Percentiles rank a stretch among this genome's conserved stretches.
Conservation (phyloP, 331 rosid genomes). For the Telfairia occidentalis region DNA sequence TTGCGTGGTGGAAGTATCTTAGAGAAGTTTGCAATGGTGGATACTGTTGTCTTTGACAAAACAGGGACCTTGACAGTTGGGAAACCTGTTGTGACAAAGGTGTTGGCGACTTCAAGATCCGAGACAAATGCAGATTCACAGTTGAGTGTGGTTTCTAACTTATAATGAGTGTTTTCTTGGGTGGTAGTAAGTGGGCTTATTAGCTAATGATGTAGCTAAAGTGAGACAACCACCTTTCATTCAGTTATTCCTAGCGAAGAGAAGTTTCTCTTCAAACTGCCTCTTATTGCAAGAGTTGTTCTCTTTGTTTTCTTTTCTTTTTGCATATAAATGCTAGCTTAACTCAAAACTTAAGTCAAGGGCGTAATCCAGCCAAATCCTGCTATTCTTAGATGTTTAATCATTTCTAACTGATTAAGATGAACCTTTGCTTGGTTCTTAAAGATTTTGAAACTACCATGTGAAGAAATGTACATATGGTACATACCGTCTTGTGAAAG, state of each 20-base stretch:
- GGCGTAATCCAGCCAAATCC: background rate
- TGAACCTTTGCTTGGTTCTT: no score
- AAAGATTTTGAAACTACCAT: background rate
- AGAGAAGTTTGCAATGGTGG: slow-evolving; percentile 83
- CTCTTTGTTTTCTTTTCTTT: background rate
- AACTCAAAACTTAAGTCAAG: background rate
- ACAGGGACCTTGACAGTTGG: slow-evolving; percentile 97
- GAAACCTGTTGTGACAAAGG: slow-evolving; percentile 77
- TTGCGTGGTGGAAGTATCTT: slow-evolving; percentile 88
- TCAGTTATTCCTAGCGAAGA: background rate
- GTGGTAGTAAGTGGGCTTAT: background rate
- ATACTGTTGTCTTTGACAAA: slow-evolving; percentile 82
- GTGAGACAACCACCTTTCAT: background rate
- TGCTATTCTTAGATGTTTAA: no score
- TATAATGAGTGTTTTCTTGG: background rate
- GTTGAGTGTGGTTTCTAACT: slow-evolving; percentile 24
- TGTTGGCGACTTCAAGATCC: slow-evolving; percentile 40
- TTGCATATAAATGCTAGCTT: background rate
- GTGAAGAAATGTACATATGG: background rate
- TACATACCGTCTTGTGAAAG: background rate
- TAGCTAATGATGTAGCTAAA: background rate
- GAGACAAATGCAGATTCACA: slow-evolving; percentile 29
- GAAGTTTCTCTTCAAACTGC: background rate
- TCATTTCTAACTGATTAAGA: no score
- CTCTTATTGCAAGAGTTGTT: background rate